Percentiles rank a stretch among this genome's conserved stretches.
phyloP scores from a whole-genome alignment of 345 rosid species.

The Hirschfeldia incana region DNA sequence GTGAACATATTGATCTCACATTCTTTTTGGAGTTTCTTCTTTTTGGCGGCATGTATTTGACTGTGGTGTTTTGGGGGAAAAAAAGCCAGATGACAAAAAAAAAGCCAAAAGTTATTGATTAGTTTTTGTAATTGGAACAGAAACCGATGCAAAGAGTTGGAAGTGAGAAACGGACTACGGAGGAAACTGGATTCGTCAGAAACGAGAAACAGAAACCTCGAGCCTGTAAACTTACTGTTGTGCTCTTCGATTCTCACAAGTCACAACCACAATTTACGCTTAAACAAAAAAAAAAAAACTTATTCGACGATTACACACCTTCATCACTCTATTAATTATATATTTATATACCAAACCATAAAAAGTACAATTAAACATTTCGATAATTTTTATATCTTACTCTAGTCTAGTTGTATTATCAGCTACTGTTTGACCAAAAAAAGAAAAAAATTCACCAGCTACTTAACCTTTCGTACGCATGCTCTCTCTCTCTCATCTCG shows the following conservation, averaged over 20 bases:
- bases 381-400: not conserved
- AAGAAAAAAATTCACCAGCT: not conserved
- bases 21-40: not conserved
- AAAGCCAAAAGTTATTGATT: not conserved
- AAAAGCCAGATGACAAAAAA: not conserved
- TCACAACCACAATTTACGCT: slow-evolving; percentile 11
- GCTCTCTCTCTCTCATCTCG: slow-evolving; percentile 21
- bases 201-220: slow-evolving; percentile 41
- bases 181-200: slow-evolving; percentile 38
- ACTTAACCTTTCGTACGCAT: slow-evolving; percentile 39
- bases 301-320: not conserved
- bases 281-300: not conserved
- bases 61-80: not conserved
- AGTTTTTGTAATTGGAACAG: slow-evolving; percentile 7
- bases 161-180: slow-evolving; percentile 36
- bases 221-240: slow-evolving; percentile 25
- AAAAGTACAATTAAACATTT: not conserved
- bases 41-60: not conserved
- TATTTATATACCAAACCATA: not conserved
- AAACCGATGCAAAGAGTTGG: slow-evolving; percentile 29
- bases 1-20: not conserved
- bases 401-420: not conserved
- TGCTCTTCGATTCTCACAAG: slow-evolving; percentile 17
- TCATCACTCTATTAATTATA: not conserved
- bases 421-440: not conserved